These are phyloP conservation scores for Monilinia vaccinii-corymbosi DNA, from an alignment of 2,329 filamentous ascomycete species.

Conservation along the genomic window DNA sequence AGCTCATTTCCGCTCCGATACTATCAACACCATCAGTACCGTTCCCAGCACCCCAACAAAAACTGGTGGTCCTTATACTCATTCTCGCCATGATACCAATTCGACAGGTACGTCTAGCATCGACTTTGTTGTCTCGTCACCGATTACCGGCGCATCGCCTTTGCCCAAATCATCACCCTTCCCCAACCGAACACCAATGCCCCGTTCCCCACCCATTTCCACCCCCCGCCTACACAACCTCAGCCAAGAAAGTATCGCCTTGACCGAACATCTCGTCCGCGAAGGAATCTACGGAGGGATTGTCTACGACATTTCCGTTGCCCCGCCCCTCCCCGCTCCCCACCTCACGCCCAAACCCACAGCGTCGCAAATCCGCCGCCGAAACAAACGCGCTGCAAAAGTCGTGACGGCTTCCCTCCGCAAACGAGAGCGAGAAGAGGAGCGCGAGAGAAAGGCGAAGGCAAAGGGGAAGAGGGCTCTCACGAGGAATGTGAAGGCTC, in stretches of 20 bases:
- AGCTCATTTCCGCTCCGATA: background rate
- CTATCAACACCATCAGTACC: background rate
- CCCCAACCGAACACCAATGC: background rate
- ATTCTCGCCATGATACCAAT: background rate
- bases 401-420: background rate
- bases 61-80: background rate
- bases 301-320: background rate
- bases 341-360: background rate
- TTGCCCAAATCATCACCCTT: background rate
- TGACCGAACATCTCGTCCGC: background rate
- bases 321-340: background rate
- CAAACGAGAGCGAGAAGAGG: background rate
- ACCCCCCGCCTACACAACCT: background rate
- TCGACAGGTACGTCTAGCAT: background rate
- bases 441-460: background rate
- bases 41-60: background rate
- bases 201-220: background rate
- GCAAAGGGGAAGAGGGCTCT: background rate
- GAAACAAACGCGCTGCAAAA: background rate
- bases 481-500: background rate
- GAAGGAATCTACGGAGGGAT: slow-evolving; percentile 1
- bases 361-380: background rate
- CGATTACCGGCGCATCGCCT: background rate
- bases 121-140: too few relatives aligned
- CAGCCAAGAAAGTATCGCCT: background rate